phyloP scores from a whole-genome alignment of 768 basidiomycete genomes.

The Podaxis sp. region DNA sequence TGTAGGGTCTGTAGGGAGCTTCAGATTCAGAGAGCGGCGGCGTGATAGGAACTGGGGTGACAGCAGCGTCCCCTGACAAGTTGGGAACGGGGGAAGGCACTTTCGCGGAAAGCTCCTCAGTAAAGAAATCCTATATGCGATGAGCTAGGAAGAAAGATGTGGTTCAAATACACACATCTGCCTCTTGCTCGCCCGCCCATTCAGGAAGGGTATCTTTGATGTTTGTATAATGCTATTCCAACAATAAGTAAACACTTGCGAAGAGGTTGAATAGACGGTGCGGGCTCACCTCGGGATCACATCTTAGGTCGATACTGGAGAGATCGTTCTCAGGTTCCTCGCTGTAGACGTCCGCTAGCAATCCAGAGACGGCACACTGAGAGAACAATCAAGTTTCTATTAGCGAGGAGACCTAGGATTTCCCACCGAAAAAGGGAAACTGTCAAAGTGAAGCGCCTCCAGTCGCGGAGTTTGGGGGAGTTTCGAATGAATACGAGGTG shows the following conservation, averaged over 20 bases:
- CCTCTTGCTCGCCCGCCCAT: neutral
- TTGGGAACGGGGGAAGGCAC: neutral
- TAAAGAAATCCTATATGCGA: neutral
- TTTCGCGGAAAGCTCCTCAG: neutral
- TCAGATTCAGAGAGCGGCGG: neutral
- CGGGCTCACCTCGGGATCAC: neutral
- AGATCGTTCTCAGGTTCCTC: neutral
- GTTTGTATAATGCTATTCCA: neutral
- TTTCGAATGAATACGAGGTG: neutral
- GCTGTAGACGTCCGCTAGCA: neutral
- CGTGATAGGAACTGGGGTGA: neutral
- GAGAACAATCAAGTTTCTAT: neutral
- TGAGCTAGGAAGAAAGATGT: neutral
- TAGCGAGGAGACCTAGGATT: too few relatives aligned
- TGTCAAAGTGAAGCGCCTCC: conserved; percentile 1
- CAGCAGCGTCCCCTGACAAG: neutral
- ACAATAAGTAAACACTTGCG: neutral
- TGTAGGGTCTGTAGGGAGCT: neutral
- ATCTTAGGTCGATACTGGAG: neutral
- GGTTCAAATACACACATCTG: neutral
- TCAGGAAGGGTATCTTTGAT: neutral
- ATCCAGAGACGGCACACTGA: neutral
- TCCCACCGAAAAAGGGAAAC: conserved; percentile 4
- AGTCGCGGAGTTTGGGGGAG: neutral
- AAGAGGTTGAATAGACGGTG: neutral